A percentile compares a stretch with the other conserved stretches of the same genome.
Conservation (phyloP, 1,284 basidiomycete genomes). For the Cutaneotrichosporon sp. region DNA sequence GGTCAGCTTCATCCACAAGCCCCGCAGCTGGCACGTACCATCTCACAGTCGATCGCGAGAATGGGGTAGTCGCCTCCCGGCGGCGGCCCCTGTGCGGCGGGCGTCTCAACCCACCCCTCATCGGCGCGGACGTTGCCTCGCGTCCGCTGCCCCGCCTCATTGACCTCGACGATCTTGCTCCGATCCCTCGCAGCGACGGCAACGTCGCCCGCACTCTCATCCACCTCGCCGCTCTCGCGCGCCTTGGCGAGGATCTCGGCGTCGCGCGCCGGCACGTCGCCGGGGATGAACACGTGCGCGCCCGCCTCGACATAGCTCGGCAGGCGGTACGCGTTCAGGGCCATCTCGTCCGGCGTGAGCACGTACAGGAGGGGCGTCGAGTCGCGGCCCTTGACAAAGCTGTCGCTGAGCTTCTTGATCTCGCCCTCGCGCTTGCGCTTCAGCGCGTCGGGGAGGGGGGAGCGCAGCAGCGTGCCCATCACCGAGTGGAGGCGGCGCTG, state of each 20-base stretch:
- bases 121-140: constrained; percentile 63
- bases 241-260: constrained; percentile 13
- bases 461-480: constrained; percentile 73
- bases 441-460: constrained; percentile 66
- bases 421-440: constrained; percentile 70
- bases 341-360: constrained; percentile 77
- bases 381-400: constrained; percentile 12
- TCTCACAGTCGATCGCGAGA: constrained; percentile 80
- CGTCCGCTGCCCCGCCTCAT: constrained; percentile 19
- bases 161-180: constrained; percentile 12
- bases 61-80: constrained; percentile 43
- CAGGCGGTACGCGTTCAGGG: constrained; percentile 84
- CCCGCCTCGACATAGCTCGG: constrained; percentile 68
- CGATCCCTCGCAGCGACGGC: background rate
- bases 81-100: constrained; percentile 53
- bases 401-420: constrained; percentile 27
- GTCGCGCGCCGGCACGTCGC: constrained; percentile 23
- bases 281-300: constrained; percentile 33
- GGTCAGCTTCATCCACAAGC: background rate
- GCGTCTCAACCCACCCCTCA: constrained; percentile 67
- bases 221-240: constrained; percentile 7
- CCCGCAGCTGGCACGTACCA: too few species aligned
- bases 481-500: constrained; percentile 79
- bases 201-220: background rate
- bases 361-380: constrained; percentile 65